Evolutionary conservation across 768 basidiomycete species (phyloP).

Genomic region (Boletus subparvulus): DNA sequence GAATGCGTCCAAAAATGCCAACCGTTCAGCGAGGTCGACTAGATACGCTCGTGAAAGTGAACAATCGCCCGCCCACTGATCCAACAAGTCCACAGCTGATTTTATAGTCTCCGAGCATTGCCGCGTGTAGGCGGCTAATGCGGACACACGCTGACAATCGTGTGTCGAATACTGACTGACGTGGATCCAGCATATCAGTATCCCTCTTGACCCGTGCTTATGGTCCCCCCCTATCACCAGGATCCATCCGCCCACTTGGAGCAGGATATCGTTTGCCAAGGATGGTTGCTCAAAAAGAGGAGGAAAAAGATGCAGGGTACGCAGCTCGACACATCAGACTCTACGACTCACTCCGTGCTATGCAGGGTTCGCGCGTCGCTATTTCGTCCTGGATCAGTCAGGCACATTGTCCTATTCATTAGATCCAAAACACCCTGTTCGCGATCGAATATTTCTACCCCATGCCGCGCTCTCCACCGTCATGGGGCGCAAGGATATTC

Average conservation of each 20-base stretch:
- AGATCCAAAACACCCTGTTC: constrained; percentile 65
- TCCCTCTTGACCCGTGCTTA: not conserved
- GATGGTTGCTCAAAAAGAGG: constrained; percentile 86
- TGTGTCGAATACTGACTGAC: not conserved
- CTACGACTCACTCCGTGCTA: not conserved
- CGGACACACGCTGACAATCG: constrained; percentile 1
- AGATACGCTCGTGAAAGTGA: too few species aligned
- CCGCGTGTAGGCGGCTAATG: not conserved
- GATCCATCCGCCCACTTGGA: constrained; percentile 3
- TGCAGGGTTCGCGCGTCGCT: constrained; percentile 80
- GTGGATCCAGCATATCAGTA: not conserved
- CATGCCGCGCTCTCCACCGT: constrained; percentile 78
- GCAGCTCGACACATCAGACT: constrained; percentile 3
- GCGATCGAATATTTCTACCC: constrained; percentile 66
- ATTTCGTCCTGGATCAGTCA: constrained; percentile 67
- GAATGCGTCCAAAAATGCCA: constrained; percentile 8
- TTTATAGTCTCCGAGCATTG: constrained; percentile 12
- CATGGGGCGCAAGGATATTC: constrained; percentile 73
- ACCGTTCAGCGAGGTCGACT: not conserved
- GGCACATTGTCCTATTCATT: constrained; percentile 76
- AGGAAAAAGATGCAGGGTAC: constrained; percentile 86
- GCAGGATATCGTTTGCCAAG: constrained; percentile 49
- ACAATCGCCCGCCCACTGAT: too few species aligned
- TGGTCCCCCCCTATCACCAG: constrained; percentile 11
- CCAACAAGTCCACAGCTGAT: not conserved